Evolutionary conservation across 2,329 filamentous ascomycete genomes (phyloP).

Genomic region (Capronia americana): DNA sequence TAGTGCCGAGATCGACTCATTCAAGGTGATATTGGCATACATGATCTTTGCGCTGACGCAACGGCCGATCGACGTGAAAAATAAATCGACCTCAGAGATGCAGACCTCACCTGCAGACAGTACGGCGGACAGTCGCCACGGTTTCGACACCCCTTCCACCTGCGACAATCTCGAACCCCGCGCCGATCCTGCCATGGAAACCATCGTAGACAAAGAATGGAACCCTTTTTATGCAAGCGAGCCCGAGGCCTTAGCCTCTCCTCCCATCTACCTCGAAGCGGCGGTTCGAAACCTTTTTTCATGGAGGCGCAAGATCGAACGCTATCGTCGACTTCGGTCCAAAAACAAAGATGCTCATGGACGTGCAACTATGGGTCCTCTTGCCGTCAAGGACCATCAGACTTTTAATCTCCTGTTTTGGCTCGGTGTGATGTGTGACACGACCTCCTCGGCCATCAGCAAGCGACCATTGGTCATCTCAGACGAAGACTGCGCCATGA

Average conservation of each 20-base stretch:
- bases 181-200: conserved; percentile 6
- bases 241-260: conserved; percentile 26
- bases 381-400: conserved; percentile 46
- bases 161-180: neutral
- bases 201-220: conserved; percentile 24
- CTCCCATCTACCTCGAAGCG: conserved; percentile 32
- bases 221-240: conserved; percentile 28
- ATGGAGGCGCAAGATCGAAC: conserved; percentile 30
- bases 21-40: conserved; percentile 53
- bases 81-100: neutral
- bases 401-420: conserved; percentile 64
- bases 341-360: neutral
- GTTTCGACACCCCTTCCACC: conserved; percentile 1
- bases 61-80: conserved; percentile 44
- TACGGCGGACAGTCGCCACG: conserved; percentile 4
- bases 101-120: conserved; percentile 4
- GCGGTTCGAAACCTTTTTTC: conserved; percentile 35
- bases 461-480: conserved; percentile 54
- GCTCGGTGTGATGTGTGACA: conserved; percentile 67
- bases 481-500: conserved; percentile 55
- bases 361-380: conserved; percentile 3
- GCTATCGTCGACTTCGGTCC: conserved; percentile 22
- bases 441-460: conserved; percentile 62
- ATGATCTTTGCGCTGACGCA: conserved; percentile 56
- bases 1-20: conserved; percentile 52